A percentile compares a stretch with the other conserved stretches of the same genome.
Conservation (phyloP, 805 yeast genomes). For the Sugiyamaella qingdaonensis region DNA sequence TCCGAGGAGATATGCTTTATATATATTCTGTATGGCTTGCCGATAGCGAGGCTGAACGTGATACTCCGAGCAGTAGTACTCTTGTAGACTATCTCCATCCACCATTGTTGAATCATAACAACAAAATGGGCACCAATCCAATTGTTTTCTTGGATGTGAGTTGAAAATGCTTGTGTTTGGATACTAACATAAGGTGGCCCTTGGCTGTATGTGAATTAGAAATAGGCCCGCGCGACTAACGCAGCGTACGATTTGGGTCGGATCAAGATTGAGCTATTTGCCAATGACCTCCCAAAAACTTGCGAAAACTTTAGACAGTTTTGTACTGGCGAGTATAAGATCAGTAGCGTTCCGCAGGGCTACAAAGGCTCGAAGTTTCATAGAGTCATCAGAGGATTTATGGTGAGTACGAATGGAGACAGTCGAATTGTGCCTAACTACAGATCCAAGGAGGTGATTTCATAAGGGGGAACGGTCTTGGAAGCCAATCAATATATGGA, state of each 20-base stretch:
- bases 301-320: constrained; percentile 50
- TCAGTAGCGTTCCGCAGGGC: constrained; percentile 40
- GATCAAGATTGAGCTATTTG: constrained; percentile 42
- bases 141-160: constrained; percentile 43
- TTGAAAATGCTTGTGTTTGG: constrained; percentile 1
- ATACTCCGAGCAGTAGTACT: not conserved
- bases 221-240: not conserved
- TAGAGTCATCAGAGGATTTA: constrained; percentile 41
- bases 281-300: constrained; percentile 41
- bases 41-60: not conserved
- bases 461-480: constrained; percentile 43
- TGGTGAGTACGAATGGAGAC: constrained; percentile 24
- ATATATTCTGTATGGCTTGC: not conserved
- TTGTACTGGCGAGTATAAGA: constrained; percentile 47
- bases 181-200: constrained; percentile 22
- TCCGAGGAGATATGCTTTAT: not conserved
- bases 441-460: constrained; percentile 48
- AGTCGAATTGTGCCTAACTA: constrained; percentile 17
- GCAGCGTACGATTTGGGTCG: constrained; percentile 38
- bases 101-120: too few species aligned
- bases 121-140: constrained; percentile 24
- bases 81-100: too few species aligned
- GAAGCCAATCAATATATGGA: constrained; percentile 42
- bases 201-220: constrained; percentile 31
- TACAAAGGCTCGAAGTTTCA: constrained; percentile 40